Base-by-base conservation (phyloP, 2,329 filamentous ascomycete species). In the Mycosphaerelloides madeirae region DNA sequence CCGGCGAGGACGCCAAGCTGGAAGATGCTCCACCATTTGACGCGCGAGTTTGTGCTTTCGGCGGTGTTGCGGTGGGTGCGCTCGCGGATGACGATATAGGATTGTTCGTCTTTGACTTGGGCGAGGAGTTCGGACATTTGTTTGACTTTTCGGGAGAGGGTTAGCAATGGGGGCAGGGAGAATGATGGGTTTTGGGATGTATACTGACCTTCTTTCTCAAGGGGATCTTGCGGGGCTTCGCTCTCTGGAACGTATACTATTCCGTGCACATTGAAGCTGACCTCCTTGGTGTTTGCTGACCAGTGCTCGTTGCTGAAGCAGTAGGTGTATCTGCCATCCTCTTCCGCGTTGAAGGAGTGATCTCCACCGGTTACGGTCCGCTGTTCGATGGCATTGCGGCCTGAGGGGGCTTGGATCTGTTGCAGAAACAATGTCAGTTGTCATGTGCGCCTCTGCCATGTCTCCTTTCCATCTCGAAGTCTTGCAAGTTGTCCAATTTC, bases 11-110 rank as follows among this genome's bases (percentile, higher is more conserved):
- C 83, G 44, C 81, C 79, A 54, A 98, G 81, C 71, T 98, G 90
- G 70, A 97, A 97, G 60, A 97, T 79, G 69, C 93, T 96, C 93
- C 93, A 98, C 93, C 93, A 98, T 77, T 98, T 98, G 67, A 98
- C 93, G 56, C 93, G 80, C 58, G 82, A 80, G 70, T 98, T 98
- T 62, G 93, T 98, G 78, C 90, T 96, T 76, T 98, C 93, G 54
- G 93, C 93, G 8, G 93, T 98, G 75, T 98, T 98, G 66, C 93
- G 81, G 77, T 98, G 93, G 58, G 87, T 95, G 63, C 93, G 81
- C 74, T 98, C 93, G 59, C 93, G 85, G 47, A 97, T 74, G 52
- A 98, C 83, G 63, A 98, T 97, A 74, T 98, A 98, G 58, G 84
- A 81, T 73, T 98, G 93, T 74, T 98, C 93, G 68, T 97, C 93